phyloP scores from a whole-genome alignment of 345 rosid species.

The Aethionema arabicum region DNA sequence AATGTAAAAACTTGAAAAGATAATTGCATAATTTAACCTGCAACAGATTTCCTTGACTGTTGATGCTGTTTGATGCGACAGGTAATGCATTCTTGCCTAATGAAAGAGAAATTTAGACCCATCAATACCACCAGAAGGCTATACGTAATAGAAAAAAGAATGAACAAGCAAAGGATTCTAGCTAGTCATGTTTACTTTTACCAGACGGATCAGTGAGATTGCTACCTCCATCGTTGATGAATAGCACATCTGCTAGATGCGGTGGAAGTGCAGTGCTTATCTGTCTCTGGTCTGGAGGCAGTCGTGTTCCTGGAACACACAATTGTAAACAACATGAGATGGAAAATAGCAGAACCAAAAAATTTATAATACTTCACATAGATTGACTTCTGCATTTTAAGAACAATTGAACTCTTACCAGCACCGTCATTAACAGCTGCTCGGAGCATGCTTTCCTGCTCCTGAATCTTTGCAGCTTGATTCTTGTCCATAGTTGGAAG shows the following conservation, averaged over 20 bases:
- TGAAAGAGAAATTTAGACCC: conserved; percentile 14
- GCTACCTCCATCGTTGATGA: conserved; percentile 57
- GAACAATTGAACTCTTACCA: conserved; percentile 42
- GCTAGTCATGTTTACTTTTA: conserved; percentile 26
- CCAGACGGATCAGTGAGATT: conserved; percentile 58
- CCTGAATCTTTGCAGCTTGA: conserved; percentile 87
- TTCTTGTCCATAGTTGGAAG: conserved; percentile 81
- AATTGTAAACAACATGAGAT: conserved; percentile 14
- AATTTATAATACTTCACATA: no score
- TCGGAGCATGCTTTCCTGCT: conserved; percentile 73
- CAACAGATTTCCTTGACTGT: conserved; percentile 59
- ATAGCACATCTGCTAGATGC: conserved; percentile 75
- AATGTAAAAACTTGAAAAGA: conserved; percentile 3
- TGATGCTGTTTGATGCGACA: conserved; percentile 51
- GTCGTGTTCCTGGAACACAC: conserved; percentile 54
- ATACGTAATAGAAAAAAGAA: not conserved
- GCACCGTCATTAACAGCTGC: conserved; percentile 77
- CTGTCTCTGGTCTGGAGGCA: conserved; percentile 85
- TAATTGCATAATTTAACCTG: conserved; percentile 51
- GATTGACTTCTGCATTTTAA: not conserved
- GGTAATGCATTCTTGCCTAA: conserved; percentile 71
- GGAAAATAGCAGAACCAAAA: conserved; percentile 7
- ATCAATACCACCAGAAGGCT: not conserved
- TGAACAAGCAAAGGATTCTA: conserved; percentile 8
- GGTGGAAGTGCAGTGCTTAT: conserved; percentile 73